phyloP scores from a whole-genome alignment of 1,284 basidiomycete species.

The Anthracocystis panici-leucophaei region DNA sequence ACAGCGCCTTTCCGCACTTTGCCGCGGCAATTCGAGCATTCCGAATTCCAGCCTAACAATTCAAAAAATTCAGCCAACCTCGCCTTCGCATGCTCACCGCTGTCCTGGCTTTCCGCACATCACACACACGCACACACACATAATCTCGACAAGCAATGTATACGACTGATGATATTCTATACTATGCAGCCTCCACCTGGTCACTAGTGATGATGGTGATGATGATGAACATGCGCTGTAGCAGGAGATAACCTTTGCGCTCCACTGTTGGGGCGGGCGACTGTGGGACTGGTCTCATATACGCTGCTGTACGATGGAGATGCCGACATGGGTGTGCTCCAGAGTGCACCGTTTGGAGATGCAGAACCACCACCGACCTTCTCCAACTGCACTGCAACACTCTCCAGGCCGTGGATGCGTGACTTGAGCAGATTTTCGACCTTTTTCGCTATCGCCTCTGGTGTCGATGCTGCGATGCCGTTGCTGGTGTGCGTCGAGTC shows the following conservation, averaged over 20 bases:
- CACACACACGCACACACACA: neutral
- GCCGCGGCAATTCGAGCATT: neutral
- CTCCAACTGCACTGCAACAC: conserved; percentile 60
- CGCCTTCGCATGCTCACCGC: neutral
- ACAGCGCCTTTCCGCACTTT: neutral
- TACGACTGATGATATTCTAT: neutral
- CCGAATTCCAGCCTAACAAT: neutral
- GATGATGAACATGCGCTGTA: conserved; percentile 22
- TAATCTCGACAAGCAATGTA: neutral
- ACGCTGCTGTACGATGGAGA: conserved; percentile 35
- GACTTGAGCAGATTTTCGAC: conserved; percentile 56
- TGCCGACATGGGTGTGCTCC: conserved; percentile 26
- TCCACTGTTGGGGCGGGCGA: conserved; percentile 9
- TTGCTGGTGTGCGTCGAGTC: too few species aligned
- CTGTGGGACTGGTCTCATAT: conserved; percentile 22
- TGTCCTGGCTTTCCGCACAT: neutral
- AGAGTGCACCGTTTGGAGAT: conserved; percentile 10
- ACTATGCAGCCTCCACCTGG: neutral
- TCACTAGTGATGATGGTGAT: conserved; percentile 7
- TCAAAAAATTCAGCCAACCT: neutral
- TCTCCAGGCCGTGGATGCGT: conserved; percentile 56
- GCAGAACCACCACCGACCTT: conserved; percentile 3
- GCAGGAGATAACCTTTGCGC: conserved; percentile 12
- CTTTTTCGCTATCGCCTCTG: conserved; percentile 46
- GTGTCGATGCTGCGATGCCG: conserved; percentile 13